These are phyloP conservation scores for Conringia planisiliqua DNA, from an alignment of 345 rosid species.

Conservation along the genomic window DNA sequence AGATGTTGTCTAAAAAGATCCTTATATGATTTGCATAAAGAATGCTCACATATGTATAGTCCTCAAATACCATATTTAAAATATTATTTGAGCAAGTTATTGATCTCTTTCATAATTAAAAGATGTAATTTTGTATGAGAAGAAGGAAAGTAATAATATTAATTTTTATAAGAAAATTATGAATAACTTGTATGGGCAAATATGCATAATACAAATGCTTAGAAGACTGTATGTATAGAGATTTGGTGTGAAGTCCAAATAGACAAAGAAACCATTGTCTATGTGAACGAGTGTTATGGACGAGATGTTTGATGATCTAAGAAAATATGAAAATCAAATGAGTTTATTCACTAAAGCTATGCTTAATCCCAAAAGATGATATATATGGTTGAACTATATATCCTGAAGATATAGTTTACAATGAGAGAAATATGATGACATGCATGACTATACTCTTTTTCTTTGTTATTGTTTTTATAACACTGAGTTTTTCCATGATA, in stretches of 20 bases:
- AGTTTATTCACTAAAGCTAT: background rate
- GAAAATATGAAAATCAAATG: background rate
- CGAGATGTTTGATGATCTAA: background rate
- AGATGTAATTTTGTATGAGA: background rate
- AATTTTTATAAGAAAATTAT: background rate
- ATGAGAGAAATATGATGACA: too few relatives aligned
- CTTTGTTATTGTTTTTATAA: background rate
- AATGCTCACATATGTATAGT: too few relatives aligned
- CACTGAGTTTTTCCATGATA: background rate
- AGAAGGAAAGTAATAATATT: background rate
- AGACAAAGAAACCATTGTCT: background rate
- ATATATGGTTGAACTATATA: background rate
- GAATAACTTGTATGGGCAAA: background rate
- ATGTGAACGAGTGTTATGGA: background rate
- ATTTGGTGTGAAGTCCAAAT: background rate
- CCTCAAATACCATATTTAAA: background rate
- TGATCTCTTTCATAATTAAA: background rate
- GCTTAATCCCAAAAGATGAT: background rate
- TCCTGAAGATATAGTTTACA: background rate
- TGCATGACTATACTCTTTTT: background rate
- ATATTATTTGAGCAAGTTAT: background rate
- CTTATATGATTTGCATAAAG: too few relatives aligned
- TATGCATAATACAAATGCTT: background rate
- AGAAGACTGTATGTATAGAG: background rate
- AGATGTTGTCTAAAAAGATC: background rate